phyloP scores from a whole-genome alignment of 169 alveolate species.

The Eimeria acervulina region DNA sequence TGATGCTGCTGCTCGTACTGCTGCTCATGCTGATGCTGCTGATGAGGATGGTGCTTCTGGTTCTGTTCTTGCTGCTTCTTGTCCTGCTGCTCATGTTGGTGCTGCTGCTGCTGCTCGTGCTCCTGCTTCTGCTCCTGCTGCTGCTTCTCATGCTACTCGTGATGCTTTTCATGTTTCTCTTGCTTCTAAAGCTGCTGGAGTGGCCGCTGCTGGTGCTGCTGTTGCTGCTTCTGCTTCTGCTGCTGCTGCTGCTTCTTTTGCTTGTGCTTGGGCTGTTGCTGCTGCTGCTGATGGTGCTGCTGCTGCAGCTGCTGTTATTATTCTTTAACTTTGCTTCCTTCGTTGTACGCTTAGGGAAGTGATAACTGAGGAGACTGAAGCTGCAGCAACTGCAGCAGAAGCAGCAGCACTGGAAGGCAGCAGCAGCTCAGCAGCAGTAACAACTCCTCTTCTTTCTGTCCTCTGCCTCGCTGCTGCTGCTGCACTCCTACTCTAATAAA shows the following conservation, averaged over 20 bases:
- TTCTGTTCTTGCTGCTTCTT: background rate
- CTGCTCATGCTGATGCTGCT: background rate
- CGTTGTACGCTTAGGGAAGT: background rate
- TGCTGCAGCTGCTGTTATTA: background rate
- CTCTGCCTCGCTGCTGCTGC: slow-evolving; percentile 13
- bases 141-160: background rate
- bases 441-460: background rate
- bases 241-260: background rate
- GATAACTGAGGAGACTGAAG: background rate
- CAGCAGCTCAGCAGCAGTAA: background rate
- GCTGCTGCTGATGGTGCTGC: background rate
- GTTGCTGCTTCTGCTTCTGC: background rate
- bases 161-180: background rate
- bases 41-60: background rate
- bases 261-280: too few species aligned
- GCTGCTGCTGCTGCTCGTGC: too few species aligned
- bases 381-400: background rate
- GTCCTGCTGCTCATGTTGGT: too few species aligned
- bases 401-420: background rate
- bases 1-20: background rate
- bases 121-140: too few species aligned
- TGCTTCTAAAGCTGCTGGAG: too few species aligned
- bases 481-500: background rate
- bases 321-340: background rate
- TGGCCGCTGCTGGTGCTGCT: slow-evolving; percentile 12